Evolutionary conservation across 306 rosid genomes (phyloP), one percentile per base, ranked within the genome.

Genomic region (Leucaena leucocephala): DNA sequence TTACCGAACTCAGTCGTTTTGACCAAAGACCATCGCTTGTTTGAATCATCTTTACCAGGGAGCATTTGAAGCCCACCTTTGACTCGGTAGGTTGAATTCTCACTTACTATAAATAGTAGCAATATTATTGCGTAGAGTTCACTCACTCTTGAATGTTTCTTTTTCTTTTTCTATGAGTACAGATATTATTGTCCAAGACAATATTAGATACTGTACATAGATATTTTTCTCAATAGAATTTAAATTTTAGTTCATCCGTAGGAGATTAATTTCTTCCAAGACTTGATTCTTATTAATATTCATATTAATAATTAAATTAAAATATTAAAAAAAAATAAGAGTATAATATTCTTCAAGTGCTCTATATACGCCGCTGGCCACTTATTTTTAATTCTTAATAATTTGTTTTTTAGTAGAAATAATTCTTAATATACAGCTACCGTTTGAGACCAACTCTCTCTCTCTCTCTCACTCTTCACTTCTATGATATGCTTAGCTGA

Each of bases 1-100:
- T 55, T n/a, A 19, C n/a, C 54, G 71, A 64, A 36, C 69, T 36
- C 68, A 4, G 39, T 33, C 58, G 70, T 7, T 1, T n/a, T 76
- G 70, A 80, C 80, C 64, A 58, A 36, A 14, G 52, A 49, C 63
- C 55, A 70, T 52, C 75, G 21, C 50, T 35, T 75, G 42, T 80
- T 80, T 59, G 74, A 70, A 79, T 7, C n/a, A 11, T 27, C 55
- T 2, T 3, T 38, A 46, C 1, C 70, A n/a, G 8, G 9, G 35
- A 57, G 34, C 6, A 5, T 14, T 63, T 7, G 44, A 35, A 35
- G 43, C 21, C 46, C 27, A 36, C 27, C 27, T 16, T 17, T 65
- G 46, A 65, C 70, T 65, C 7, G 0, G 70, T 2, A 65, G 12
- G 5, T 36, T 6, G 69, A 39, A 36, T 55, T 27, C 27, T 27